Conservation (phyloP, 805 yeast genomes). For the Kodamaea hsintzibuensis region DNA sequence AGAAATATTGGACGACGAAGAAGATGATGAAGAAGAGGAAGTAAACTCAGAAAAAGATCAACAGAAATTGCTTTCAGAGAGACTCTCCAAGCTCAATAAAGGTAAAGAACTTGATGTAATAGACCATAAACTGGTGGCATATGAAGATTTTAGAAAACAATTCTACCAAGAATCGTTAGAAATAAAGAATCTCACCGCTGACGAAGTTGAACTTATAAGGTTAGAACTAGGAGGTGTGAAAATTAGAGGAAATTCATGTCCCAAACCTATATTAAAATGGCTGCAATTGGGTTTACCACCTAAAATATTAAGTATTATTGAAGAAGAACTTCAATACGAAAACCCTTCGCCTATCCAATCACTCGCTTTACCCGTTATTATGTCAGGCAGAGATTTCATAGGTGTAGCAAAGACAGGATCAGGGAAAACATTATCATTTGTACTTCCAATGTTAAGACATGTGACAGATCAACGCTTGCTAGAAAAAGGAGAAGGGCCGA, state of each 20-base stretch:
- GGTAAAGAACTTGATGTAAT: slow-evolving; percentile 53
- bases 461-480: slow-evolving; percentile 69
- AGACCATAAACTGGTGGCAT: slow-evolving; percentile 44
- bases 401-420: slow-evolving; percentile 97
- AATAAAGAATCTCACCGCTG: slow-evolving; percentile 45
- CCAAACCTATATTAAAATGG: slow-evolving; percentile 75
- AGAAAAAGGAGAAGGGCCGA: slow-evolving; percentile 58
- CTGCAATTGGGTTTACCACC: slow-evolving; percentile 77
- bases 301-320: slow-evolving; percentile 52
- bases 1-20: slow-evolving; percentile 23
- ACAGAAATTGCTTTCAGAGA: slow-evolving; percentile 34
- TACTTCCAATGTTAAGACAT: slow-evolving; percentile 83
- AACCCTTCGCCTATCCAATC: slow-evolving; percentile 87
- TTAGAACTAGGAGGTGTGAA: slow-evolving; percentile 60
- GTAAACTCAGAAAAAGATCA: slow-evolving; percentile 24
- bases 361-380: slow-evolving; percentile 86
- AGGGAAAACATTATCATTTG: slow-evolving; percentile 89
- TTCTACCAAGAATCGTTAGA: slow-evolving; percentile 67
- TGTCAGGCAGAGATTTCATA: slow-evolving; percentile 87
- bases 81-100: slow-evolving; percentile 44
- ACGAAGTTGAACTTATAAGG: slow-evolving; percentile 59
- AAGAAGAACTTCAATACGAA: slow-evolving; percentile 49
- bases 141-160: slow-evolving; percentile 56
- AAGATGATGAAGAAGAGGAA: slow-evolving; percentile 18
- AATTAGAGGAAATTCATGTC: slow-evolving; percentile 57